Evolutionary conservation across 2,329 filamentous ascomycete genomes (phyloP).

Genomic region (Pseudogymnoascus sp.): DNA sequence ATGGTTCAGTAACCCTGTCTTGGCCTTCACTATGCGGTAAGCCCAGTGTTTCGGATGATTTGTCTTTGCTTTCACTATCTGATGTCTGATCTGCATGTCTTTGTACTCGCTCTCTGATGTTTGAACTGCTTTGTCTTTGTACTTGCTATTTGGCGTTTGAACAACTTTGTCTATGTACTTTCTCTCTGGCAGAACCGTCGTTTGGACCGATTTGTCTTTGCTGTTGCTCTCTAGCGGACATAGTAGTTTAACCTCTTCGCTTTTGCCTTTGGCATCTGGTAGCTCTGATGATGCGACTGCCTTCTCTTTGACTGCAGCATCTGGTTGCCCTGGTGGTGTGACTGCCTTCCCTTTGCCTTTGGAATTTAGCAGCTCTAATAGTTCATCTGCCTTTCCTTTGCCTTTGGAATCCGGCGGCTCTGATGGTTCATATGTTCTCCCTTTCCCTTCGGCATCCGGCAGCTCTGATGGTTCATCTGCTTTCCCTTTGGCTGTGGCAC

Average conservation of each 20-base stretch:
- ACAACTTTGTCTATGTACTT: background rate
- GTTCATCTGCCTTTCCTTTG: background rate
- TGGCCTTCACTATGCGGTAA: background rate
- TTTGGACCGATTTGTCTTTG: background rate
- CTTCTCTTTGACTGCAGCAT: no score
- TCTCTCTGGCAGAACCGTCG: no score
- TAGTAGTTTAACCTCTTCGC: background rate
- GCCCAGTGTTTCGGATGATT: background rate
- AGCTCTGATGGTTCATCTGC: background rate
- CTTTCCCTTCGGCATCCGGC: background rate
- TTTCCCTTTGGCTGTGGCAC: background rate
- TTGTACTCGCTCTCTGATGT: no score
- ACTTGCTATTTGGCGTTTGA: background rate
- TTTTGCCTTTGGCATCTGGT: no score
- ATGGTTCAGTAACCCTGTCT: background rate
- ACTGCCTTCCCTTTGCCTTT: background rate
- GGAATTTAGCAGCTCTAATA: background rate
- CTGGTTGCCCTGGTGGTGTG: no score
- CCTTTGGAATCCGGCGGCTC: background rate
- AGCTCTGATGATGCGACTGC: no score
- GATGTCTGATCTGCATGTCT: no score
- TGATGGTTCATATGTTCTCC: background rate
- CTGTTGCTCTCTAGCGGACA: background rate
- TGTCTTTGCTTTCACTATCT: background rate
- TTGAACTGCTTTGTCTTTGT: background rate